These are phyloP conservation scores for Naganishia sp. DNA, from an alignment of 1,284 basidiomycete species.

Conservation along the genomic window DNA sequence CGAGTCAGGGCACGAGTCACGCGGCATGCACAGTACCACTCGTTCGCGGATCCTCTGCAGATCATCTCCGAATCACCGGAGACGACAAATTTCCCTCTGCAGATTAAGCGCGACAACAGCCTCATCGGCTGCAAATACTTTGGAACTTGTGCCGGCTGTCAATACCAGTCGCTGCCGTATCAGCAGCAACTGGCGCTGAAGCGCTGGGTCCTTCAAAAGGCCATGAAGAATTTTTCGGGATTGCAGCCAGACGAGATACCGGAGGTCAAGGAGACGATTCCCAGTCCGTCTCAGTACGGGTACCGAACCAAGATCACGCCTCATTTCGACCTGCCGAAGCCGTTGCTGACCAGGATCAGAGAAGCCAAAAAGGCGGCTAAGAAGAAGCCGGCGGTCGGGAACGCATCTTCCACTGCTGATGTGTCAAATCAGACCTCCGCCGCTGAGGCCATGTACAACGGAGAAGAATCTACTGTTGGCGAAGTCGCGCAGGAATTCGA, in stretches of 20 bases:
- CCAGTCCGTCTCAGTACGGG: constrained; percentile 81
- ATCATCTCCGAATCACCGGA: constrained; percentile 68
- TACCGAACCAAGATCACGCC: constrained; percentile 98
- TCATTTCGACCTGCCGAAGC: constrained; percentile 81
- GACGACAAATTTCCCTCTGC: constrained; percentile 40
- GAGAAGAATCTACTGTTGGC: constrained; percentile 24
- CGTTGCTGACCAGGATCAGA: constrained; percentile 43
- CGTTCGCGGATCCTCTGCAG: constrained; percentile 72
- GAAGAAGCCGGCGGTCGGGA: constrained; percentile 31
- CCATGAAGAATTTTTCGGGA: constrained; percentile 78
- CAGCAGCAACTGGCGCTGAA: constrained; percentile 83
- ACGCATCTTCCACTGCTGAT: neutral
- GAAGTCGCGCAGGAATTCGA: constrained; percentile 57
- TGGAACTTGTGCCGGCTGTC: constrained; percentile 57
- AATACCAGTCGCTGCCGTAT: constrained; percentile 79
- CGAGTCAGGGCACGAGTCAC: constrained; percentile 70
- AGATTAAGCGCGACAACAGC: constrained; percentile 38
- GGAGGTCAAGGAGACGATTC: constrained; percentile 70
- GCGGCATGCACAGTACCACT: constrained; percentile 64
- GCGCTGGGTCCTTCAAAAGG: constrained; percentile 79
- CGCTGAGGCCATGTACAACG: constrained; percentile 44
- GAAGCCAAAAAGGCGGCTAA: constrained; percentile 39
- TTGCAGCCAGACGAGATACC: constrained; percentile 60
- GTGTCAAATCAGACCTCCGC: neutral
- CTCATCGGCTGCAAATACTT: constrained; percentile 75